phyloP scores from a whole-genome alignment of 345 rosid species.

The Theobroma cacao region DNA sequence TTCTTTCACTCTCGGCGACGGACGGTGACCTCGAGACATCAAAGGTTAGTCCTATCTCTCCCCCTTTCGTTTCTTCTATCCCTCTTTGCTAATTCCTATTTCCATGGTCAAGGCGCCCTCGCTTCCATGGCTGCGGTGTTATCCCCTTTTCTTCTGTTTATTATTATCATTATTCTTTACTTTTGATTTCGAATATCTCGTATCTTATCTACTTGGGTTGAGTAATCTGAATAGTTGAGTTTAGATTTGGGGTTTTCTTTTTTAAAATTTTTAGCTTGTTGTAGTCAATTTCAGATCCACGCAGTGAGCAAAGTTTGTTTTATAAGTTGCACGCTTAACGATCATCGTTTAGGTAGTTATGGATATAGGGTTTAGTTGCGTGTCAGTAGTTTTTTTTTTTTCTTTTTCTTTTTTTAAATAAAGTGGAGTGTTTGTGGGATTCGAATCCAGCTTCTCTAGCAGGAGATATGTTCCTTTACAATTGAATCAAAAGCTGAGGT shows the following conservation, averaged over 20 bases:
- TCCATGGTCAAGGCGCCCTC: neutral
- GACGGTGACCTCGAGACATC: neutral
- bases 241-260: neutral
- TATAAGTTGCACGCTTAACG: neutral
- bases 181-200: neutral
- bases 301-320: neutral
- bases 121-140: neutral
- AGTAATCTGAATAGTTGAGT: no score
- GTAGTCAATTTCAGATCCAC: neutral
- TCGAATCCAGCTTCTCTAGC: neutral
- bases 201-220: neutral
- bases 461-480: neutral
- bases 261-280: neutral
- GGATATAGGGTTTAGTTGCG: neutral
- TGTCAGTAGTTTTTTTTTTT: neutral
- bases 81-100: neutral
- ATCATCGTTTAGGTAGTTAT: neutral
- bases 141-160: neutral
- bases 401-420: no score
- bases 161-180: no score
- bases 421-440: neutral
- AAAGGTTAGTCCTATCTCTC: neutral
- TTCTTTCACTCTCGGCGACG: neutral
- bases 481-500: neutral
- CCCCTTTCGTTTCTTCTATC: neutral